Evolutionary conservation across 2,329 filamentous ascomycete genomes (phyloP).

Genomic region (Elsinoe necatrix): DNA sequence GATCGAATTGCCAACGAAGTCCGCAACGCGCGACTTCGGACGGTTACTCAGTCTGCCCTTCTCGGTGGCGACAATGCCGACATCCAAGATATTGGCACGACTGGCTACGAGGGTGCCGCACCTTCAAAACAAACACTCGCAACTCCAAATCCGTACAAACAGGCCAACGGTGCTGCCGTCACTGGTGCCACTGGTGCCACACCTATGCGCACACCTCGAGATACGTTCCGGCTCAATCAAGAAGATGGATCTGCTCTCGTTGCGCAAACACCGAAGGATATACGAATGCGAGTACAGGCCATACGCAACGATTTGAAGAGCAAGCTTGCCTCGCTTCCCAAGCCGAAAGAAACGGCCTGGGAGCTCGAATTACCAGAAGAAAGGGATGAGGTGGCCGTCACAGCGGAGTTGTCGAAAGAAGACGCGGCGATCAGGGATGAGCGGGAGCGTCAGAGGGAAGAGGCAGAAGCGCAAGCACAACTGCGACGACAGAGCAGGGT

Average conservation of each 20-base stretch:
- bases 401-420: slow-evolving; percentile 51
- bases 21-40: slow-evolving; percentile 82
- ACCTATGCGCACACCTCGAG: slow-evolving; percentile 78
- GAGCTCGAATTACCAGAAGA: slow-evolving; percentile 89
- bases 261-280: slow-evolving; percentile 67
- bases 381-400: slow-evolving; percentile 49
- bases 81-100: slow-evolving; percentile 70
- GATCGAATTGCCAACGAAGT: slow-evolving; percentile 97
- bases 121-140: slow-evolving; percentile 71
- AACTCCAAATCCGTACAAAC: slow-evolving; percentile 84
- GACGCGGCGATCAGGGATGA: slow-evolving; percentile 68
- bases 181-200: slow-evolving; percentile 73
- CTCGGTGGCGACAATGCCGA: slow-evolving; percentile 91
- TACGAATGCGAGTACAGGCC: slow-evolving; percentile 61
- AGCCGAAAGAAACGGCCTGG: slow-evolving; percentile 88
- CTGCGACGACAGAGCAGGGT: slow-evolving; percentile 80
- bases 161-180: too few species aligned
- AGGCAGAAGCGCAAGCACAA: slow-evolving; percentile 60
- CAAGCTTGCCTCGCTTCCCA: slow-evolving; percentile 74
- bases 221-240: slow-evolving; percentile 75
- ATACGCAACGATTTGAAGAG: slow-evolving; percentile 60
- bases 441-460: slow-evolving; percentile 52
- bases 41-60: slow-evolving; percentile 86
- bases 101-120: slow-evolving; percentile 77
- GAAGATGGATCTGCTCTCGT: slow-evolving; percentile 60